These are phyloP conservation scores for Glycyrrhiza uralensis DNA, from an alignment of 306 rosid genomes.

Conservation along the genomic window DNA sequence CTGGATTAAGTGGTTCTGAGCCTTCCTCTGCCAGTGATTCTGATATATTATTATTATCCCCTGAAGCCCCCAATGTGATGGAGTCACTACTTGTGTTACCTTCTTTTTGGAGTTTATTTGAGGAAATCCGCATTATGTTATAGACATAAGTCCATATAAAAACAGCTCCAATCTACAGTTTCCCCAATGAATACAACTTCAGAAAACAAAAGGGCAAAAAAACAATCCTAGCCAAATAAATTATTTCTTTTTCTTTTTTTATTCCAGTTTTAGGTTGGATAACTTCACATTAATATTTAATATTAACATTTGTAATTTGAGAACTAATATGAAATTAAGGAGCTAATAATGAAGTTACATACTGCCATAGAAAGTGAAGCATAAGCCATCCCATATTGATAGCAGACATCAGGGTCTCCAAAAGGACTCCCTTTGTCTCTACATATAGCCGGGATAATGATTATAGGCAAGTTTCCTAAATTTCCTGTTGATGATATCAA, in stretches of 20 bases:
- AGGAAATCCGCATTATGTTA: constrained; percentile 68
- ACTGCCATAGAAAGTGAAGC: constrained; percentile 64
- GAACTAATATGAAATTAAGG: constrained; percentile 1
- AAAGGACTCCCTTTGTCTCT: constrained; percentile 56
- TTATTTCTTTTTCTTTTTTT: not conserved
- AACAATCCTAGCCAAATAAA: not conserved
- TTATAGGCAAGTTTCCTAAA: constrained; percentile 52
- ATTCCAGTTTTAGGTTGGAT: not conserved
- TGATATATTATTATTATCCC: constrained; percentile 14
- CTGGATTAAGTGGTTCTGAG: constrained; percentile 33
- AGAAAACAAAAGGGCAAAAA: not conserved
- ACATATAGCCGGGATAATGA: constrained; percentile 48
- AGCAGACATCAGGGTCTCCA: constrained; percentile 46
- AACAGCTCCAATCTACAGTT: constrained; percentile 62
- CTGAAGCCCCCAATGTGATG: constrained; percentile 20
- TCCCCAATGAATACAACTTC: not conserved
- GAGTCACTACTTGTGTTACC: constrained; percentile 1
- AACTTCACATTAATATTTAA: not conserved
- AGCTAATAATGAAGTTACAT: constrained; percentile 29
- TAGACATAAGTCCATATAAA: constrained; percentile 77
- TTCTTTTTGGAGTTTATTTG: constrained; percentile 30
- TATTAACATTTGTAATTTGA: not conserved
- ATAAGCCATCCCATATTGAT: constrained; percentile 46
- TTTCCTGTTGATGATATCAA: constrained; percentile 42
- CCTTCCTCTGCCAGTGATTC: constrained; percentile 19